Evolutionary conservation across 371 early-diverging fungal genomes (phyloP).

Genomic region (Funneliformis caledonium): DNA sequence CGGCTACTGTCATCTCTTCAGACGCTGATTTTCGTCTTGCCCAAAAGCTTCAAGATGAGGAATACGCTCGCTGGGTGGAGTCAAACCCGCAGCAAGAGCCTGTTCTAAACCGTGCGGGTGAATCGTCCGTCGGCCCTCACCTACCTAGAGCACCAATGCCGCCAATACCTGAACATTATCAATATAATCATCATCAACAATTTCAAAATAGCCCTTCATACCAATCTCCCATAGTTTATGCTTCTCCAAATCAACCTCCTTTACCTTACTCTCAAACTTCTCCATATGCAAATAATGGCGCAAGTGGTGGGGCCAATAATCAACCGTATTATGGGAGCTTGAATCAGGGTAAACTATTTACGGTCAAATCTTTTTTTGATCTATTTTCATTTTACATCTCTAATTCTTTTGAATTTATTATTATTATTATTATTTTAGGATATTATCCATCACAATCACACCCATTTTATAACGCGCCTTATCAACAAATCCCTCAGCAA

Average conservation of each 20-base stretch:
- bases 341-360: slow-evolving; percentile 20
- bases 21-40: slow-evolving; percentile 36
- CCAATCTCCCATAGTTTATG: slow-evolving; percentile 35
- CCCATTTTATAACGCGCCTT: slow-evolving; percentile 32
- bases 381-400: background rate
- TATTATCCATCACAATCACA: slow-evolving; percentile 30
- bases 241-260: slow-evolving; percentile 37
- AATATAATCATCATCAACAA: slow-evolving; percentile 28
- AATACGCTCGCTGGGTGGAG: slow-evolving; percentile 25
- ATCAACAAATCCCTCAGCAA: slow-evolving; percentile 30
- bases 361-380: background rate
- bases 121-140: background rate
- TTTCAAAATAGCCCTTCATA: slow-evolving; percentile 8
- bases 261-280: slow-evolving; percentile 24
- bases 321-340: slow-evolving; percentile 24
- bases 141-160: slow-evolving; percentile 16
- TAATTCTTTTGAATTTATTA: background rate
- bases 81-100: slow-evolving; percentile 10
- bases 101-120: slow-evolving; percentile 1
- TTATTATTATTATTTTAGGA: background rate
- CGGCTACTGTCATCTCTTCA: slow-evolving; percentile 20
- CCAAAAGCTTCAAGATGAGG: slow-evolving; percentile 39
- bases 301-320: background rate
- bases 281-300: slow-evolving; percentile 12
- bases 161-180: slow-evolving; percentile 39